phyloP scores from a whole-genome alignment of 2,329 filamentous ascomycete species.

The Clonostachys rhizophaga region DNA sequence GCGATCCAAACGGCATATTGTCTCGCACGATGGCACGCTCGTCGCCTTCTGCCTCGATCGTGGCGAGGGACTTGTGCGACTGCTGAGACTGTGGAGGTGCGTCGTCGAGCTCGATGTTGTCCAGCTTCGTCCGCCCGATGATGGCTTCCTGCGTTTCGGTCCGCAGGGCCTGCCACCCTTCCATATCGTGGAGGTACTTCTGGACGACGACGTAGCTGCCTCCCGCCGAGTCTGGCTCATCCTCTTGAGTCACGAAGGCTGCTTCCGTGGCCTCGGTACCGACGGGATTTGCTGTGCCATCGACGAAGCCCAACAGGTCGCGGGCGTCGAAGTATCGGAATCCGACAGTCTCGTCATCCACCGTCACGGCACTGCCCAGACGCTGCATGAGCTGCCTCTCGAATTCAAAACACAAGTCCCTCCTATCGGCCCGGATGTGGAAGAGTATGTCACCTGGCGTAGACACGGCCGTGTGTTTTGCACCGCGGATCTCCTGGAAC shows the following conservation, averaged over 20 bases:
- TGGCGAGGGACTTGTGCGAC: conserved; percentile 50
- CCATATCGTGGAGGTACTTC: conserved; percentile 51
- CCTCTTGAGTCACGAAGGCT: conserved; percentile 35
- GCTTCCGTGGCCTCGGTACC: conserved; percentile 34
- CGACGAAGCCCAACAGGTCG: conserved; percentile 55
- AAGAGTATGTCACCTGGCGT: conserved; percentile 54
- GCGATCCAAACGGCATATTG: conserved; percentile 57
- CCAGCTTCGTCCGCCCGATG: conserved; percentile 52
- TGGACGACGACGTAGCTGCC: conserved; percentile 57
- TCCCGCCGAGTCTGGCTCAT: conserved; percentile 27
- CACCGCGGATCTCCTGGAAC: conserved; percentile 40
- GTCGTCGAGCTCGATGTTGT: conserved; percentile 53
- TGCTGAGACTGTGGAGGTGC: conserved; percentile 35
- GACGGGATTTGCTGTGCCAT: conserved; percentile 54
- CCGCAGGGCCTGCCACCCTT: conserved; percentile 35
- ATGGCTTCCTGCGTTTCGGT: conserved; percentile 49
- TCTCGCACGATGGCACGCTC: conserved; percentile 51
- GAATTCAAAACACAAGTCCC: conserved; percentile 54
- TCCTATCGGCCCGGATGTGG: conserved; percentile 51
- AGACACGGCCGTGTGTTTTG: conserved; percentile 43
- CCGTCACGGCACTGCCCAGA: conserved; percentile 38
- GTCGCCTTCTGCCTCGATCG: conserved; percentile 42
- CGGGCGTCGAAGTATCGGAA: conserved; percentile 57
- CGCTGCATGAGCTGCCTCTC: conserved; percentile 46
- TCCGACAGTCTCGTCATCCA: conserved; percentile 48